Conservation (phyloP, 2,329 filamentous ascomycete species). For the Colletotrichum sp. region DNA sequence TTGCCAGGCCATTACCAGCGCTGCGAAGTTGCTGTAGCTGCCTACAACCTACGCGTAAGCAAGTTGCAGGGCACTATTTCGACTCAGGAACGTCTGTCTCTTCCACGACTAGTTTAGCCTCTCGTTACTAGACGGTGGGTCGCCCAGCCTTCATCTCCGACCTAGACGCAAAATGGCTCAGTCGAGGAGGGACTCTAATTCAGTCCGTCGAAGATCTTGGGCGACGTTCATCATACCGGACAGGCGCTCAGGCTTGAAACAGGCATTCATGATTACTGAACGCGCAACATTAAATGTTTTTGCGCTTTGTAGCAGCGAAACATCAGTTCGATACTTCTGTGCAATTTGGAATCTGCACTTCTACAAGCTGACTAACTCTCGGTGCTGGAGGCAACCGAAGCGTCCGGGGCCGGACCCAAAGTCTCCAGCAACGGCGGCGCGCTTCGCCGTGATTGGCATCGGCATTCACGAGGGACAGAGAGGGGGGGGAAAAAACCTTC, state of each 20-base stretch:
- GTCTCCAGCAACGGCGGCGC: background rate
- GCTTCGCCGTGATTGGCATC: background rate
- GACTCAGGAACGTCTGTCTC: background rate
- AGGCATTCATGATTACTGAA: background rate
- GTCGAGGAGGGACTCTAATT: background rate
- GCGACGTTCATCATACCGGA: background rate
- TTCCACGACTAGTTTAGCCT: background rate
- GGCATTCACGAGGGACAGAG: background rate
- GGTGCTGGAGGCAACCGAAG: background rate
- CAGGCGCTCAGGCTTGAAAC: background rate
- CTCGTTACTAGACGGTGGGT: background rate
- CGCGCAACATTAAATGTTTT: background rate
- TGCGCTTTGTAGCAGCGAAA: background rate
- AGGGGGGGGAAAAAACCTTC: background rate
- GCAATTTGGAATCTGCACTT: background rate
- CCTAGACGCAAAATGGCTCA: background rate
- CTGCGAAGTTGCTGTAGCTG: background rate
- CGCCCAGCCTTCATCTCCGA: background rate
- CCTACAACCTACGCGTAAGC: background rate
- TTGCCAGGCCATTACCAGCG: background rate
- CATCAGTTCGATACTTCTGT: background rate
- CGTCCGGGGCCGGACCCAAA: background rate
- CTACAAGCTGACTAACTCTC: background rate
- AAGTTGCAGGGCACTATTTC: slow-evolving; percentile 5
- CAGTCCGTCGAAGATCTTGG: background rate